Base-by-base conservation (phyloP, 805 yeast genomes). In the Metschnikowia kofuensis region DNA sequence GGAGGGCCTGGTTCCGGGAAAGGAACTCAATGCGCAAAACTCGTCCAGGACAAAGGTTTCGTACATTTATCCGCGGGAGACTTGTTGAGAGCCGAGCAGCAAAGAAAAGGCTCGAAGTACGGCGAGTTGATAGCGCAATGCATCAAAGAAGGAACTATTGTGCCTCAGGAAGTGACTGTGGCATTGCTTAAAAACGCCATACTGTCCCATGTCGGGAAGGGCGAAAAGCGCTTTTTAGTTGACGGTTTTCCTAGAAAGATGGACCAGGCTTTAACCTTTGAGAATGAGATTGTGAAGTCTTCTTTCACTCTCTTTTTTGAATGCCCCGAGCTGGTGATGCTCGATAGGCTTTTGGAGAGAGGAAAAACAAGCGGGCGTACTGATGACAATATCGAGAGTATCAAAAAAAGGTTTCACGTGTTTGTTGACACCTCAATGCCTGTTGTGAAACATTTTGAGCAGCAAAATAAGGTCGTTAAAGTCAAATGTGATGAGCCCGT, bases 1-100 rank as follows among this genome's bases (percentile, higher is more conserved):
- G 99, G 99, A 39, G 98, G 98, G 4, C 98, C 98, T 6, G 98
- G 98, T 16, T 88, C 96, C 29, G 98, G 99, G 39, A 94, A 94
- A 65, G 98, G 99, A 49, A 92, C 99, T 1, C 99, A 92, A 69
- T 89, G 97, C 74, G 85, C 84, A 31, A 87, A 82, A 62, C 76
- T 92, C 48, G 97, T 92, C 39, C 69, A 78, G 16, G 88, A 90
- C 59, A 86, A 80, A 64, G 83, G 84, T 14, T 94, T 91, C 67
- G 84, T 86, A 31, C 99, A 92, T 65, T 72, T 92, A 39, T 84
- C 95, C 35, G 99, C 99, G n/a, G 99, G 99, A 42, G 99, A 92
- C 66, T 78, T 94, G 58, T 76, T 92, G 57, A 81, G 99, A 61
- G 96, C 90, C 9, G 99, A 92, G 68, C 97, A 94, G 68, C 70